Evolutionary conservation across 75 land plant genomes (phyloP).

Genomic region (Selaginella moellendorffii): DNA sequence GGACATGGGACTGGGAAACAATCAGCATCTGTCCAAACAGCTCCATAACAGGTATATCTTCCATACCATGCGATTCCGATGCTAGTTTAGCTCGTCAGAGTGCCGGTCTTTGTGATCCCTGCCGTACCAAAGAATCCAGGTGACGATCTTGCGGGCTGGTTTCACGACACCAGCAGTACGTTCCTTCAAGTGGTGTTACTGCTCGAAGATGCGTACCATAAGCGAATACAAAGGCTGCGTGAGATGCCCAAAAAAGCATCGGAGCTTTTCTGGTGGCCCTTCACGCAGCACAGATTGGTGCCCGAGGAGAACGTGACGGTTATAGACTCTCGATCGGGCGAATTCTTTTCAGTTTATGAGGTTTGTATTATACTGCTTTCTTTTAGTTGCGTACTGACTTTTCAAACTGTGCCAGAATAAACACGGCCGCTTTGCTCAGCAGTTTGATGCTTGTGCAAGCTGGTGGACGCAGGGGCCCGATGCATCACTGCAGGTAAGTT

Average conservation of each 20-base stretch:
- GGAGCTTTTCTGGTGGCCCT: slow-evolving; percentile 86
- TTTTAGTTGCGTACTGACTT: too few relatives aligned
- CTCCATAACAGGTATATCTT: slow-evolving; percentile 45
- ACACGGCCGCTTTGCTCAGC: slow-evolving; percentile 19
- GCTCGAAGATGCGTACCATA: slow-evolving; percentile 28
- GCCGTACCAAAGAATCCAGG: slow-evolving; percentile 47
- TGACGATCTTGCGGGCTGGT: slow-evolving; percentile 58
- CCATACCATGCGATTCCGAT: not conserved
- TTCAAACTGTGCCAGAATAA: too few relatives aligned
- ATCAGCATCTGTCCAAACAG: slow-evolving; percentile 37
- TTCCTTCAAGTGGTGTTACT: slow-evolving; percentile 44
- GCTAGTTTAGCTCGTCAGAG: slow-evolving; percentile 21
- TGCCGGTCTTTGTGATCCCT: slow-evolving; percentile 68
- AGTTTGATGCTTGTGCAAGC: slow-evolving; percentile 98
- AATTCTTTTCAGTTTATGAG: slow-evolving; percentile 67
- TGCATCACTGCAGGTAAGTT: slow-evolving; percentile 51
- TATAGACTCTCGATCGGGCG: slow-evolving; percentile 87
- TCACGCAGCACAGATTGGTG: slow-evolving; percentile 83
- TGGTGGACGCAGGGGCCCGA: slow-evolving; percentile 99
- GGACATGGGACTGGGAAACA: slow-evolving; percentile 70
- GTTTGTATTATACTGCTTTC: slow-evolving; percentile 18
- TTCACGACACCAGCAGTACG: slow-evolving; percentile 31
- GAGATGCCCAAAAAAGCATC: slow-evolving; percentile 60
- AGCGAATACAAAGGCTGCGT: slow-evolving; percentile 41
- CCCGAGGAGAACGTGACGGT: slow-evolving; percentile 47